Percentiles rank a stretch among this genome's conserved stretches.
Evolutionary conservation across 2,329 filamentous ascomycete genomes (phyloP).

Genomic region (Xylariaceae sp.): DNA sequence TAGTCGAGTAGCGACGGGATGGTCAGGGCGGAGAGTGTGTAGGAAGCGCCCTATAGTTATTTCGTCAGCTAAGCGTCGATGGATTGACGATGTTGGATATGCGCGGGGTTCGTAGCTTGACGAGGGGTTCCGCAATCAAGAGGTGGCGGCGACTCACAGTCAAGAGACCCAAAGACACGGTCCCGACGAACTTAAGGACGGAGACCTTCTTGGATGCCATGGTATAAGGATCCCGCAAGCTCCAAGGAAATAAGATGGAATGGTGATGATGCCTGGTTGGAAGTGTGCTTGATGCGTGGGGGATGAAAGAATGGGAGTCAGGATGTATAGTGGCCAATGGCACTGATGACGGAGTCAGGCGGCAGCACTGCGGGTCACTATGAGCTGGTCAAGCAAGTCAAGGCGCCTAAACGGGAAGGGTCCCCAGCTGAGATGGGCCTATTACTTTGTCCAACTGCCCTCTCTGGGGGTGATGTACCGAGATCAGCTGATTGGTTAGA

Average conservation of each 20-base stretch:
- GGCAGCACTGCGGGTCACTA: no score
- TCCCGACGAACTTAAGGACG: slow-evolving; percentile 87
- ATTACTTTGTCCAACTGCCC: no score
- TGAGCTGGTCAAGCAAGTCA: no score
- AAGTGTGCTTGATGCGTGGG: neutral
- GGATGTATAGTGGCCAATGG: no score
- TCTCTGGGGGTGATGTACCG: no score
- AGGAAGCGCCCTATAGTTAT: slow-evolving; percentile 71
- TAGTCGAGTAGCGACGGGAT: slow-evolving; percentile 78
- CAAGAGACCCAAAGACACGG: slow-evolving; percentile 79
- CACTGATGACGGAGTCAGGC: no score
- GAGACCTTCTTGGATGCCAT: slow-evolving; percentile 70
- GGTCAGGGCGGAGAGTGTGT: slow-evolving; percentile 72
- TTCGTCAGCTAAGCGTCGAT: slow-evolving; percentile 6
- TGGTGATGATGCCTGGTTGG: neutral
- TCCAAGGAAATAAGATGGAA: slow-evolving; percentile 13
- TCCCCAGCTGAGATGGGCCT: no score
- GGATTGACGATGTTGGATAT: slow-evolving; percentile 1
- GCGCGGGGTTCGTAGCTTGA: slow-evolving; percentile 20
- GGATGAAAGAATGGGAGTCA: no score
- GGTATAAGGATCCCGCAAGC: no score
- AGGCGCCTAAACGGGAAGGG: no score
- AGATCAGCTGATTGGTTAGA: no score
- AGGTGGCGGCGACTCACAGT: slow-evolving; percentile 57
- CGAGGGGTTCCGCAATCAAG: slow-evolving; percentile 20